Percentiles rank a stretch among this genome's conserved stretches.
These are phyloP conservation scores for Sporothrix mexicana DNA, from an alignment of 2,329 filamentous ascomycete genomes.

Conservation along the genomic window DNA sequence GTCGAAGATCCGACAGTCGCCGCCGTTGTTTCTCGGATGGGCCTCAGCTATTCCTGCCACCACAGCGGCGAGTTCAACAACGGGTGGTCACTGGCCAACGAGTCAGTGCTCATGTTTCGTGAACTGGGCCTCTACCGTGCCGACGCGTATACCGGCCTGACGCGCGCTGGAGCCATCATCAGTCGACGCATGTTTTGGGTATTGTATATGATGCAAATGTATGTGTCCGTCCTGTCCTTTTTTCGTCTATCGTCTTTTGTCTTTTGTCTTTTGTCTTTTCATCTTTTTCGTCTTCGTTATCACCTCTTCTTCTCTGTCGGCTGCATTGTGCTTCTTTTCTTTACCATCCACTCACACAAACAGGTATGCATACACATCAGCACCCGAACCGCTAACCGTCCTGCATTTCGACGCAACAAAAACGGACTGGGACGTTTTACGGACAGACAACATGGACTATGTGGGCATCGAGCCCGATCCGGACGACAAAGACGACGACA, in stretches of 20 bases:
- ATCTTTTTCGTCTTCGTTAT: too few species aligned
- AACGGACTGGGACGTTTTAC: constrained; percentile 17
- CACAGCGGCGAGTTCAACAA: constrained; percentile 26
- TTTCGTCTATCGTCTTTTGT: too few species aligned
- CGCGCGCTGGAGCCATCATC: constrained; percentile 4
- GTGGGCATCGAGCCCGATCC: neutral
- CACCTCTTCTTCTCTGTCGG: neutral
- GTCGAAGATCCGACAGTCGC: constrained; percentile 18
- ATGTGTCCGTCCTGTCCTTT: too few species aligned
- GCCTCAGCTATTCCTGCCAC: constrained; percentile 19
- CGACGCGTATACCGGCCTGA: constrained; percentile 8
- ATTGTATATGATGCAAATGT: constrained; percentile 26
- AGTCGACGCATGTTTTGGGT: constrained; percentile 27
- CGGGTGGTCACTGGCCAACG: constrained; percentile 25
- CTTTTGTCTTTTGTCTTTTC: too few species aligned
- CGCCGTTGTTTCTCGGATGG: constrained; percentile 14
- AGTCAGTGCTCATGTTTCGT: constrained; percentile 16
- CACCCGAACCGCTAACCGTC: constrained; percentile 10
- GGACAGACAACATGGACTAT: constrained; percentile 10
- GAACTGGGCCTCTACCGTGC: constrained; percentile 25
- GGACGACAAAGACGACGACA: neutral
- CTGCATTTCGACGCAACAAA: constrained; percentile 9
- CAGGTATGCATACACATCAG: constrained; percentile 24
- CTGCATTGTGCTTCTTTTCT: neutral
- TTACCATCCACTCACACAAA: neutral